Evolutionary conservation across 225 moss, liverwort and hornwort genomes (phyloP), one percentile per base, ranked within the genome.

Genomic region (Lunularia cruciata): DNA sequence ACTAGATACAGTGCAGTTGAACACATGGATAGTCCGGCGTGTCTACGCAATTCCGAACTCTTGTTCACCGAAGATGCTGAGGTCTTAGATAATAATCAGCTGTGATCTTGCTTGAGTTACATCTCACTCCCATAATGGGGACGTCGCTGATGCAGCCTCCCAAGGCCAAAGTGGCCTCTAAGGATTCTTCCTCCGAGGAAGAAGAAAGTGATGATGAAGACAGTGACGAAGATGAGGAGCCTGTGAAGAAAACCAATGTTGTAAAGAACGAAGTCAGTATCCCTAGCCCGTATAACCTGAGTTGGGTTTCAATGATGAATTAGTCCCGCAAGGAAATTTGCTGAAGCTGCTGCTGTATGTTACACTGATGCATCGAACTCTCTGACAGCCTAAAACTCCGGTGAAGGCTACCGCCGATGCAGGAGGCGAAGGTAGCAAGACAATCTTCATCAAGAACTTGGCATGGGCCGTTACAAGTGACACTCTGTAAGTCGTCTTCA

Each of bases 401-500:
- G 78, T 49, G 1, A 88, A 86, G 62, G n/a, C n/a, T n/a, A 23
- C 58, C 6, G 36, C 48, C 4, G 57, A 72, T 49, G 20, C 77
- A 2, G 75, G 75, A n/a, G 82, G 72, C 12, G 89, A 75, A 68
- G 93, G 93, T 26, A 87, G 83, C 78, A 88, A 74, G 47, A 98
- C 96, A 0, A 58, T 98, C 5, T 93, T 92, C 27, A 82, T 98
- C 65, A 89, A 85, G 77, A 98, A 98, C 57, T 53, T 98, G 68
- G 88, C 93, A 0, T 98, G 91, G 91, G 88, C 84, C 6, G 83
- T 66, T 0, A 70, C 49, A 3, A 42, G 74, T 25, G 96, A 92
- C 27, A 51, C 30, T 14, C 75, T 98, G 96, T 95, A 75, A 67
- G 12, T 20, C 40, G n/a, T 7, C 31, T 33, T 38, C 18, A 19